Conservation (phyloP, 371 early-diverging fungal genomes). For the Mortierella sp. region DNA sequence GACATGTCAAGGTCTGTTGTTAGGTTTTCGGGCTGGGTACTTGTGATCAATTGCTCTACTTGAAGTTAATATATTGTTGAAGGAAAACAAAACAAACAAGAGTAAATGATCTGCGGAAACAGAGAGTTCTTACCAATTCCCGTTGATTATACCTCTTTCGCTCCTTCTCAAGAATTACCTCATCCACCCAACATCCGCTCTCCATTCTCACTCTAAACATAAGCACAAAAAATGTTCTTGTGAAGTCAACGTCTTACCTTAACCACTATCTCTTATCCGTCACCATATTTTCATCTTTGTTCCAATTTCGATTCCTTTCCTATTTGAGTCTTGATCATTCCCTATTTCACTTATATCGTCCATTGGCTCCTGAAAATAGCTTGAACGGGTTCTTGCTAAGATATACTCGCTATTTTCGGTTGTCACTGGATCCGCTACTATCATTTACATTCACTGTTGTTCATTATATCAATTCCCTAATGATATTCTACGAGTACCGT, state of each 20-base stretch:
- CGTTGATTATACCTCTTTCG: too few species aligned
- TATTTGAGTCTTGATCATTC: neutral
- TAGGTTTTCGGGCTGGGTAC: neutral
- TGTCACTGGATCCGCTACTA: neutral
- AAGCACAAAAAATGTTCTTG: neutral
- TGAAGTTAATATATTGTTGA: neutral
- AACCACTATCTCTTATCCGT: neutral
- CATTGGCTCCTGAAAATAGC: neutral
- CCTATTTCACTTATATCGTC: neutral
- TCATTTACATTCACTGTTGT: neutral
- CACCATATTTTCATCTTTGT: neutral
- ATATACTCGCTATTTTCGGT: neutral
- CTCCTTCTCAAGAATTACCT: neutral
- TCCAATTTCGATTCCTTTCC: constrained; percentile 2
- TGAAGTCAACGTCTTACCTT: too few species aligned
- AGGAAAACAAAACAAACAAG: too few species aligned
- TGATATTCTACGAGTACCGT: neutral
- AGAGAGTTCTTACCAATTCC: neutral
- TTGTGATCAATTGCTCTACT: constrained; percentile 2
- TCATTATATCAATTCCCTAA: neutral
- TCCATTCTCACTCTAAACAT: neutral
- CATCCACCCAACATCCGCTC: neutral
- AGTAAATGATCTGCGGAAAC: neutral
- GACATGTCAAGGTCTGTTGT: neutral
- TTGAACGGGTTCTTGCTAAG: neutral